Evolutionary conservation across 2,329 filamentous ascomycete species (phyloP).

Genomic region (Phaeosphaeriaceae sp.): DNA sequence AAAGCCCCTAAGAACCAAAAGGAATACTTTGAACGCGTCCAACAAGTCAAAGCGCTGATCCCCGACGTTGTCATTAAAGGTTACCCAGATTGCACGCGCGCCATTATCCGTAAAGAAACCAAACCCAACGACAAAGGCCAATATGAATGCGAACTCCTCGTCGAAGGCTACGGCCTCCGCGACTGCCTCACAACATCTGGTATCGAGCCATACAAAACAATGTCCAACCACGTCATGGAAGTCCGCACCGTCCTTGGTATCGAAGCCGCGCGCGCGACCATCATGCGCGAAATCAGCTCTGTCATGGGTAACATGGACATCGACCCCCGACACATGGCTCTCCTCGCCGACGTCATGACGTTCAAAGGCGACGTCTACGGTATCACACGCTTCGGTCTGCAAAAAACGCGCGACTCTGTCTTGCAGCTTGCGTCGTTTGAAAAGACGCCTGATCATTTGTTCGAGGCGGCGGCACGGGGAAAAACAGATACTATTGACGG

Average conservation of each 20-base stretch:
- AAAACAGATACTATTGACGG: slow-evolving; percentile 93
- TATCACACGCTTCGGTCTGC: slow-evolving; percentile 93
- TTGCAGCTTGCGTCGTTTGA: slow-evolving; percentile 95
- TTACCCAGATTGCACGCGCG: slow-evolving; percentile 82
- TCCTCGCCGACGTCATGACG: slow-evolving; percentile 97
- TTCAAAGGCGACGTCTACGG: slow-evolving; percentile 97
- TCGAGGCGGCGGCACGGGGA: slow-evolving; percentile 90
- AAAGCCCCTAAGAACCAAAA: slow-evolving; percentile 54
- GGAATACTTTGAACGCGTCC: slow-evolving; percentile 77
- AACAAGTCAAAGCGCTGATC: slow-evolving; percentile 81
- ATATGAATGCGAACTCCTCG: slow-evolving; percentile 65
- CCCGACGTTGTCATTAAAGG: slow-evolving; percentile 87
- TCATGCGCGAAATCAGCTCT: slow-evolving; percentile 82
- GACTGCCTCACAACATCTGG: slow-evolving; percentile 93
- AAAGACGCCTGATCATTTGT: slow-evolving; percentile 96
- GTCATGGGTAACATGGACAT: slow-evolving; percentile 97
- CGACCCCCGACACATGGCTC: slow-evolving; percentile 96
- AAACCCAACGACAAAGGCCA: slow-evolving; percentile 69
- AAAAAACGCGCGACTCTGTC: slow-evolving; percentile 95
- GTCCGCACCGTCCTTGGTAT: slow-evolving; percentile 87
- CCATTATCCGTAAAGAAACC: slow-evolving; percentile 85
- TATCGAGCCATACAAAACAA: slow-evolving; percentile 76
- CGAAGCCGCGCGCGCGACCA: slow-evolving; percentile 88
- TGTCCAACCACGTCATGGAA: slow-evolving; percentile 90
- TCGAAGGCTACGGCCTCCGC: slow-evolving; percentile 91